These are phyloP conservation scores for Fistulinella staudtii DNA, from an alignment of 1,284 basidiomycete species.

Conservation along the genomic window DNA sequence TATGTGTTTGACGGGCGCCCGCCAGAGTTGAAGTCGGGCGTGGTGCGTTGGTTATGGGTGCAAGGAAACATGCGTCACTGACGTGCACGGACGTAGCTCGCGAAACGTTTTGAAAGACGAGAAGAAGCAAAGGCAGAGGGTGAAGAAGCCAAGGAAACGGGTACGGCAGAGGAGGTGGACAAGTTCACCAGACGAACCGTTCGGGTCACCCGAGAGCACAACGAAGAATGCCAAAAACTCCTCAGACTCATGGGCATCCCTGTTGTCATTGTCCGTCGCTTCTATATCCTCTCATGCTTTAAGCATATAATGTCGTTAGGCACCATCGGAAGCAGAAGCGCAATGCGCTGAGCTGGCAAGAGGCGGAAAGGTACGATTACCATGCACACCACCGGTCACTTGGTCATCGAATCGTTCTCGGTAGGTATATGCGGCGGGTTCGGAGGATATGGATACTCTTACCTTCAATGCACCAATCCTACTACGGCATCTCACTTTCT, in stretches of 20 bases:
- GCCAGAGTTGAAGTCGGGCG: slow-evolving; percentile 93
- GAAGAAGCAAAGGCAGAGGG: slow-evolving; percentile 94
- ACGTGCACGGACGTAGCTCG: slow-evolving; percentile 52
- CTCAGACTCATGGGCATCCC: slow-evolving; percentile 97
- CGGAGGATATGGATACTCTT: slow-evolving; percentile 99
- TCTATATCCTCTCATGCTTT: neutral
- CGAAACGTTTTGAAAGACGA: slow-evolving; percentile 87
- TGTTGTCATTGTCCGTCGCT: slow-evolving; percentile 79
- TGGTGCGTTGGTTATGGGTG: slow-evolving; percentile 55
- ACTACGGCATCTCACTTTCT: slow-evolving; percentile 95
- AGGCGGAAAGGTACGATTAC: slow-evolving; percentile 72
- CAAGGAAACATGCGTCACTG: neutral
- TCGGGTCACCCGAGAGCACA: slow-evolving; percentile 93
- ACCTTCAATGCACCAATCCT: slow-evolving; percentile 93
- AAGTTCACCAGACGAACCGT: slow-evolving; percentile 89
- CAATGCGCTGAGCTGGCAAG: slow-evolving; percentile 97
- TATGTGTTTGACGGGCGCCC: slow-evolving; percentile 99
- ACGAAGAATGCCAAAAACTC: slow-evolving; percentile 90
- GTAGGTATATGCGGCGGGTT: slow-evolving; percentile 93
- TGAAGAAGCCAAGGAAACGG: slow-evolving; percentile 94
- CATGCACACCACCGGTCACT: neutral
- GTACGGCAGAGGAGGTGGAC: slow-evolving; percentile 90
- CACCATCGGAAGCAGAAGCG: slow-evolving; percentile 97
- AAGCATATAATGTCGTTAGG: slow-evolving; percentile 46
- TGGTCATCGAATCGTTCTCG: slow-evolving; percentile 7